Conservation (phyloP, 1,139 yeast species). For the Zygoascus meyerae region DNA sequence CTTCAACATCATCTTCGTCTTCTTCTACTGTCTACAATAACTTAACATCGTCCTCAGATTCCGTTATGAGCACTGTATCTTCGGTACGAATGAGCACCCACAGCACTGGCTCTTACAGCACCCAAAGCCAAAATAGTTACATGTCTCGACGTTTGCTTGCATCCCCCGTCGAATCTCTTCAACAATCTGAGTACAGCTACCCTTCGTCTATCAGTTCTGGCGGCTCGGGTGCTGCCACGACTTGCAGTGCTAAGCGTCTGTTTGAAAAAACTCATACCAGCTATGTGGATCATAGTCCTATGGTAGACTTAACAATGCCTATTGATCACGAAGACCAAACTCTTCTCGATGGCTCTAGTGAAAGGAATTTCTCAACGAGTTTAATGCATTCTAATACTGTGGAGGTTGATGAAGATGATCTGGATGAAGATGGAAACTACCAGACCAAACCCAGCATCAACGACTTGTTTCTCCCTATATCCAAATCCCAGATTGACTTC, state of each 20-base stretch:
- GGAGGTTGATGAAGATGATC: conserved; percentile 1
- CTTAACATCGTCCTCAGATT: background rate
- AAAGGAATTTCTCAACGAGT: background rate
- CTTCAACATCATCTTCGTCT: background rate
- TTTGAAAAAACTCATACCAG: conserved; percentile 4
- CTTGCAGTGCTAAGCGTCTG: conserved; percentile 2
- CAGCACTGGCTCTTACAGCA: too few relatives aligned
- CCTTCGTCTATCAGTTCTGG: background rate
- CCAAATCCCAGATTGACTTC: conserved; percentile 1
- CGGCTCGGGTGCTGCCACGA: conserved; percentile 2
- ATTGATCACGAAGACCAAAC: background rate
- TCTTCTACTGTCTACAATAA: too few relatives aligned
- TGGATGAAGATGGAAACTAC: background rate
- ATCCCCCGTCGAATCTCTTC: background rate
- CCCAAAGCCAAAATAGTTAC: too few relatives aligned
- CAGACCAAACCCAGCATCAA: background rate
- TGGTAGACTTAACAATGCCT: conserved; percentile 1
- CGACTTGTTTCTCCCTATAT: background rate
- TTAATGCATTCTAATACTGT: conserved; percentile 2
- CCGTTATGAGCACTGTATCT: background rate
- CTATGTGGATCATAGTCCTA: background rate
- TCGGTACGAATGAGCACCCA: background rate
- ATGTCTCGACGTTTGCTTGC: background rate
- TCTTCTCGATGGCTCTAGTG: background rate
- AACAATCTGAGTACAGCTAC: background rate